These are phyloP conservation scores for Aspergillus puulaauensis DNA, from an alignment of 2,329 filamentous ascomycete species.

Conservation along the genomic window DNA sequence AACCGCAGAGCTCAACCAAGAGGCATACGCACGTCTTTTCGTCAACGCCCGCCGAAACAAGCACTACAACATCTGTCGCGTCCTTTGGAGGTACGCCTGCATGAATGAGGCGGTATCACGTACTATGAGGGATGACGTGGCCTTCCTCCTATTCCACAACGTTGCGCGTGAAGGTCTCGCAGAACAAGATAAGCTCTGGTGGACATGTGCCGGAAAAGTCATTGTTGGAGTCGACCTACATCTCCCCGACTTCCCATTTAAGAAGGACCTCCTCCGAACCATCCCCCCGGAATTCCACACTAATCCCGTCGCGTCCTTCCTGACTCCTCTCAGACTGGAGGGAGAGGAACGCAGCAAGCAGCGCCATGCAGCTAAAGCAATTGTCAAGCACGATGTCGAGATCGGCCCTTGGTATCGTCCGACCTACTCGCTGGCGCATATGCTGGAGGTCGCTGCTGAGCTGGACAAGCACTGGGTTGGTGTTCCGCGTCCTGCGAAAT, in stretches of 20 bases:
- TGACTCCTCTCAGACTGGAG: constrained; percentile 13
- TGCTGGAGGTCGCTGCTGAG: constrained; percentile 36
- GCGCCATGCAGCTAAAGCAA: constrained; percentile 22
- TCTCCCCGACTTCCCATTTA: constrained; percentile 10
- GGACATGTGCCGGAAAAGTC: constrained; percentile 30
- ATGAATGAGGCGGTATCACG: constrained; percentile 33
- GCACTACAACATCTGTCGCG: constrained; percentile 44
- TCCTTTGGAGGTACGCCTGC: constrained; percentile 51
- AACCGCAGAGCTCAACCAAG: constrained; percentile 17
- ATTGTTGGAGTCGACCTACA: constrained; percentile 32
- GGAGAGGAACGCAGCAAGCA: constrained; percentile 28
- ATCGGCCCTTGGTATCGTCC: constrained; percentile 24
- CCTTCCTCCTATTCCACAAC: constrained; percentile 31
- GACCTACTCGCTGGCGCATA: constrained; percentile 24
- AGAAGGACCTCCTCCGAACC: constrained; percentile 14
- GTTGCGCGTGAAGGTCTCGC: constrained; percentile 1
- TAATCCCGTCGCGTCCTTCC: constrained; percentile 27
- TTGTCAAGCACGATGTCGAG: constrained; percentile 32
- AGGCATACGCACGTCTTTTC: constrained; percentile 42
- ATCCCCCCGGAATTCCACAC: constrained; percentile 28
- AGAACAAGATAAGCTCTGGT: constrained; percentile 21
- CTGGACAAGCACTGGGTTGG: constrained; percentile 34
- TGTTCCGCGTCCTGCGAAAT: constrained; percentile 24
- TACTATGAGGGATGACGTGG: constrained; percentile 35
- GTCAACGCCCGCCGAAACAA: constrained; percentile 38